Evolutionary conservation across 176 grass and related monocot genomes (phyloP).

Genomic region (Zea luxurians): DNA sequence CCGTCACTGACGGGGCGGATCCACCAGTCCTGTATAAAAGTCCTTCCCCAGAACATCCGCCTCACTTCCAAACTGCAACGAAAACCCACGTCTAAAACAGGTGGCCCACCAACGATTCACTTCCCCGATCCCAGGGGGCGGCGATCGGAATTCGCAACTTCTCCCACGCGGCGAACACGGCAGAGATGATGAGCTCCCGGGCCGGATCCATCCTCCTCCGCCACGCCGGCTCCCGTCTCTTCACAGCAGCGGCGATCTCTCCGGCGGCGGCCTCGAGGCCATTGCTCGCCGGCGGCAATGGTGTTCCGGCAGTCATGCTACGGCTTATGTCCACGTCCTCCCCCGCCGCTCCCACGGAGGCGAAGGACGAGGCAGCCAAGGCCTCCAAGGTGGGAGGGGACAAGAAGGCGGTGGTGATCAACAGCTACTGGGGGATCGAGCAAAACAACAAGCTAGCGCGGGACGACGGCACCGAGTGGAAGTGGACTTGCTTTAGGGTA

Average conservation of each 20-base stretch:
- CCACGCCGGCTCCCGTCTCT: slow-evolving; percentile 36
- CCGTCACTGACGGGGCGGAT: slow-evolving; percentile 34
- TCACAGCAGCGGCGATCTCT: slow-evolving; percentile 21
- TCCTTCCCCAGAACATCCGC: neutral
- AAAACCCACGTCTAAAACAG: slow-evolving; percentile 21
- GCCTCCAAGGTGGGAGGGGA: slow-evolving; percentile 27
- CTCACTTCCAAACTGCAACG: slow-evolving; percentile 33
- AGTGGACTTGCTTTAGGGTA: slow-evolving; percentile 84
- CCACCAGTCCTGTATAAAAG: slow-evolving; percentile 32
- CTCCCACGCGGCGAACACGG: slow-evolving; percentile 34
- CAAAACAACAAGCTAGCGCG: slow-evolving; percentile 53
- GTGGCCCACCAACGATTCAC: slow-evolving; percentile 6
- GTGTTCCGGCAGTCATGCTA: slow-evolving; percentile 27
- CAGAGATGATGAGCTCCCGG: slow-evolving; percentile 48
- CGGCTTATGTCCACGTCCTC: slow-evolving; percentile 39
- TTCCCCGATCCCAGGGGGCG: neutral
- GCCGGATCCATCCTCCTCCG: slow-evolving; percentile 51
- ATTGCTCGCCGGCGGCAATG: slow-evolving; percentile 18
- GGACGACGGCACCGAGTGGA: slow-evolving; percentile 81
- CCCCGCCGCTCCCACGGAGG: slow-evolving; percentile 14
- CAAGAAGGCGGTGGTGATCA: slow-evolving; percentile 53
- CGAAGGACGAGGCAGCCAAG: slow-evolving; percentile 19
- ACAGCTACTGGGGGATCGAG: slow-evolving; percentile 80
- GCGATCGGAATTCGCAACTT: neutral
- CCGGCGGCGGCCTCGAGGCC: slow-evolving; percentile 23